These are phyloP conservation scores for Diospyros kaki DNA, from an alignment of 148 eudicot genomes.

Conservation along the genomic window DNA sequence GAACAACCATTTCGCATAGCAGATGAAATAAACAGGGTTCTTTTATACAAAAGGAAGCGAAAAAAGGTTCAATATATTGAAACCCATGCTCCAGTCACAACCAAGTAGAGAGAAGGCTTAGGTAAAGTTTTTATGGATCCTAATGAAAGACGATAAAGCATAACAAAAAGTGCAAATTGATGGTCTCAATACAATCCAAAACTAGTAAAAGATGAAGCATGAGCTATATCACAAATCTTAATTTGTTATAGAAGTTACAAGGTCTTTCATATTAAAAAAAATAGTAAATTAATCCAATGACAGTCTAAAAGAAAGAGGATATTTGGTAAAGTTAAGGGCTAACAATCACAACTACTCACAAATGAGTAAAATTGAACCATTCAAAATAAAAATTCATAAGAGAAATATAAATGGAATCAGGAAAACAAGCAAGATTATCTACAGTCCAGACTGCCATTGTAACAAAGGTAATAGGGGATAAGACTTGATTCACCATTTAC, in stretches of 20 bases:
- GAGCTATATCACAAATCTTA: not conserved
- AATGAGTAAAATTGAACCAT: not conserved
- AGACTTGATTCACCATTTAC: too few relatives aligned
- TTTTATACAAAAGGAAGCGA: too few relatives aligned
- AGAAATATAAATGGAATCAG: too few relatives aligned
- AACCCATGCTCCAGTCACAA: not conserved
- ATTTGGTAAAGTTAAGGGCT: not conserved
- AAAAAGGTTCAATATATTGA: too few relatives aligned
- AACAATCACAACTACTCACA: not conserved
- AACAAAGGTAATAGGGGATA: too few relatives aligned
- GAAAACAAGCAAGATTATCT: too few relatives aligned
- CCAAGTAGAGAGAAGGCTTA: not conserved
- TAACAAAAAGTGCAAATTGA: constrained; percentile 1
- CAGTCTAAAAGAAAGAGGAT: not conserved
- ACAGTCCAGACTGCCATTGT: too few relatives aligned
- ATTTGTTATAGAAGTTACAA: not conserved
- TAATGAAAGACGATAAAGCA: not conserved
- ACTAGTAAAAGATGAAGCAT: not conserved
- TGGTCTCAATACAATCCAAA: not conserved
- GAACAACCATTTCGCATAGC: too few relatives aligned
- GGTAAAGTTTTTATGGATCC: not conserved
- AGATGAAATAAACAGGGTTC: too few relatives aligned
- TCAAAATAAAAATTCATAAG: not conserved
- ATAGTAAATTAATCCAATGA: not conserved
- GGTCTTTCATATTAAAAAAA: not conserved